Base-by-base conservation (phyloP, 306 rosid genomes). In the Canavalia gladiata region DNA sequence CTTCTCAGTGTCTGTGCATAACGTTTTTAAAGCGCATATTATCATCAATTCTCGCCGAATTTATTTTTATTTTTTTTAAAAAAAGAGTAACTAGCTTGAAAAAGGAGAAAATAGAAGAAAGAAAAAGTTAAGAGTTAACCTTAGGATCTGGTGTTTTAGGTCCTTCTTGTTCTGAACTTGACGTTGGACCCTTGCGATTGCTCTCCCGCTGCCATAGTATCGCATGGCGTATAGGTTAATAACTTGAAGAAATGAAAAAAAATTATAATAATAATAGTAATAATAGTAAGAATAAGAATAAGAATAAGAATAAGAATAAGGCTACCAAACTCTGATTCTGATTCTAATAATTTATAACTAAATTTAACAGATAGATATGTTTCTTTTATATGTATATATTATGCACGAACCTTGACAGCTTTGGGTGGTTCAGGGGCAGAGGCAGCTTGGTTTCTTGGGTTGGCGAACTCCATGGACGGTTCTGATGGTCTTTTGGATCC, bases 111-210 rank as follows among this genome's bases (percentile, higher is more conserved):
- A 33, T 13, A 3, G 25, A 43, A 66, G 2, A 4, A 12, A 56
- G 4, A 7, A 35, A 25, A 2, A 13, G 18, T 5, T 28, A 43
- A 59, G 66, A 37, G n/a, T 10, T 43, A 70, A 93, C 99, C 96
- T 95, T 95, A 42, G 97, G 97, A 75, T 95, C 99, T 41, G 98
- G 98, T 56, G 94, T 93, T 81, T 93, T 93, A n/a, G 94, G 98
- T 70, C 89, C 97, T 80, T 95, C 97, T 31, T 95, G 99, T 74
- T 93, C 99, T 55, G 99, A 95, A 81, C 96, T 93, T 69, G 97
- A 90, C 6, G 98, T 87, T 59, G 92, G 89, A 76, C 98, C 98
- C 79, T 95, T 95, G n/a, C 92, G 88, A 67, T 86, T 91, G 37
- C 77, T 71, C 82, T 87, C 98, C 46, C 92, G 92, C 95, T 90